A percentile compares a stretch with the other conserved stretches of the same genome.
Evolutionary conservation across 495 filamentous ascomycete genomes (phyloP).

Genomic region (Lasiosphaeris hirsuta): DNA sequence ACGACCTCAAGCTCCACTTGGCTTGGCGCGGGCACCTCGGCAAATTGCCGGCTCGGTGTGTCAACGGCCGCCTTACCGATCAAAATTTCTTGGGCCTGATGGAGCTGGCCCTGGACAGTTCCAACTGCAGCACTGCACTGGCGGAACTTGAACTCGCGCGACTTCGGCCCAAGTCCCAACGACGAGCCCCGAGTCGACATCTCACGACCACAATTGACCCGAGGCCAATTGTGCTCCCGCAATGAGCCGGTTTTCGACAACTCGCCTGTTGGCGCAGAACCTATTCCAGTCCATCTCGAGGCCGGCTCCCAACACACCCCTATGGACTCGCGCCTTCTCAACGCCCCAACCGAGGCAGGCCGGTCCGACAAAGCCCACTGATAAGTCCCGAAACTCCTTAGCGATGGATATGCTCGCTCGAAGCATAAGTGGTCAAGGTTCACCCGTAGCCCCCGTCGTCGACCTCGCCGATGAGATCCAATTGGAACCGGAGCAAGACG

Average conservation of each 20-base stretch:
- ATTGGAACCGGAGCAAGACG: conserved; percentile 22
- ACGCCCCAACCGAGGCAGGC: conserved; percentile 14
- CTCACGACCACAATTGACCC: conserved; percentile 1
- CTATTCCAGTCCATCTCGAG: conserved; percentile 29
- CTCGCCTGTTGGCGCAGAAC: conserved; percentile 45
- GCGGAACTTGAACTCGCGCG: too few relatives aligned
- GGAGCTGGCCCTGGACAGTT: not conserved
- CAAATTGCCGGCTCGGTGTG: conserved; percentile 22
- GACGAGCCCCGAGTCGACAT: not conserved
- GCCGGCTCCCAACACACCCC: conserved; percentile 25
- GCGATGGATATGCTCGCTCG: conserved; percentile 11
- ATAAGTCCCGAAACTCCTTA: not conserved
- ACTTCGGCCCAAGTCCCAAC: not conserved
- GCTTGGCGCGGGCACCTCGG: conserved; percentile 21
- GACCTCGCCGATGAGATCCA: conserved; percentile 19
- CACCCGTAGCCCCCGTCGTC: not conserved
- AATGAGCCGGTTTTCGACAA: conserved; percentile 43
- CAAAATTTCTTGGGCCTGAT: conserved; percentile 17
- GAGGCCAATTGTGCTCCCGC: conserved; percentile 12
- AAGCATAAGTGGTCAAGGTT: not conserved
- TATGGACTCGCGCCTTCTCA: conserved; percentile 44
- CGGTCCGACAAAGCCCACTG: not conserved
- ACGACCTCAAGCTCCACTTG: not conserved
- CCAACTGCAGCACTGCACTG: not conserved
- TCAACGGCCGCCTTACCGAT: not conserved